Evolutionary conservation across 2,329 filamentous ascomycete genomes (phyloP).

Genomic region (Trichothecium sympodiale): DNA sequence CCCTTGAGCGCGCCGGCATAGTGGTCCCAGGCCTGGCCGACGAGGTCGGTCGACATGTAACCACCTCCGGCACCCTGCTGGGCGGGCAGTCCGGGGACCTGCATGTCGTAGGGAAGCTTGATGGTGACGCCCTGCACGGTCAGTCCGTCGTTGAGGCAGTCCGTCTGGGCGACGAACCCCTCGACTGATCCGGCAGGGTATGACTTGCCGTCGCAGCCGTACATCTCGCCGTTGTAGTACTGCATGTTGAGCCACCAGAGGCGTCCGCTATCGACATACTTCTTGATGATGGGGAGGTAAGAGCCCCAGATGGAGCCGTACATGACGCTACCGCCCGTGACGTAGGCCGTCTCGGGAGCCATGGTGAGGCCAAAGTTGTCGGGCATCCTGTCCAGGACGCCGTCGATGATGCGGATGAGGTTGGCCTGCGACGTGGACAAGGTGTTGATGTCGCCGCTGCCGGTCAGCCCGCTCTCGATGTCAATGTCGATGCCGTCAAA

Average conservation of each 20-base stretch:
- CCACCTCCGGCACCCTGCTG: conserved; percentile 20
- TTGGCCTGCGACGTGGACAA: conserved; percentile 21
- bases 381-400: conserved; percentile 34
- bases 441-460: conserved; percentile 17
- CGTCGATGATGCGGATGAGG: conserved; percentile 23
- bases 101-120: conserved; percentile 20
- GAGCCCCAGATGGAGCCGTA: conserved; percentile 24
- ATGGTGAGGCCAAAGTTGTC: conserved; percentile 47
- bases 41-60: conserved; percentile 18
- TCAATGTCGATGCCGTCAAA: conserved; percentile 26
- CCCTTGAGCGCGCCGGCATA: conserved; percentile 21
- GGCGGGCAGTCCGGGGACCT: conserved; percentile 22
- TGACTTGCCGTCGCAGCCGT: conserved; percentile 20
- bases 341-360: conserved; percentile 24
- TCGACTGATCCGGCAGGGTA: conserved; percentile 18
- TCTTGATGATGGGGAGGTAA: conserved; percentile 25
- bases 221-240: conserved; percentile 26
- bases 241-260: conserved; percentile 27
- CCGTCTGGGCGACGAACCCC: conserved; percentile 23
- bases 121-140: conserved; percentile 19
- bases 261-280: conserved; percentile 22
- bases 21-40: conserved; percentile 17
- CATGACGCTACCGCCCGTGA: conserved; percentile 18
- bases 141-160: conserved; percentile 21
- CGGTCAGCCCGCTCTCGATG: conserved; percentile 19